These are phyloP conservation scores for Calvatia gigantea DNA, from an alignment of 768 basidiomycete genomes.

Conservation along the genomic window DNA sequence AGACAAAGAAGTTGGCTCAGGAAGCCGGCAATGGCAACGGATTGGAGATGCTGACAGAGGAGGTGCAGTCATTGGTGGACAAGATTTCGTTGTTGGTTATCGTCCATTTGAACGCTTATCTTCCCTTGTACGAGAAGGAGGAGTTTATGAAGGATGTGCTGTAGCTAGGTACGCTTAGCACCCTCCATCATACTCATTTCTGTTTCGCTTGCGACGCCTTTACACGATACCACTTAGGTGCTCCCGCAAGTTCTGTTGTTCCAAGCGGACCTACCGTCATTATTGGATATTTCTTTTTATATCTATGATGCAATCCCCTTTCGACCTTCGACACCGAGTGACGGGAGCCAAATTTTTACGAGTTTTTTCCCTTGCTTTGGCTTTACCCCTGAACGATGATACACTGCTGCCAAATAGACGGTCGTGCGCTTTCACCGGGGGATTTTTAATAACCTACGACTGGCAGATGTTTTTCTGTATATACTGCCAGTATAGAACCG, in stretches of 20 bases:
- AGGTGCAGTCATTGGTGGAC: slow-evolving; percentile 66
- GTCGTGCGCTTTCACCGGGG: background rate
- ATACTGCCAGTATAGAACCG: background rate
- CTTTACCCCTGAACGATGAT: background rate
- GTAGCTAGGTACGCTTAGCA: slow-evolving; percentile 5
- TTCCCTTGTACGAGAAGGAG: slow-evolving; percentile 72
- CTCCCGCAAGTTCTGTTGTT: too few relatives aligned
- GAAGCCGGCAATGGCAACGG: slow-evolving; percentile 43
- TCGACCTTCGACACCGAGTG: slow-evolving; percentile 1
- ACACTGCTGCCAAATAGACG: background rate
- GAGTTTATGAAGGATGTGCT: slow-evolving; percentile 35
- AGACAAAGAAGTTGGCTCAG: slow-evolving; percentile 14
- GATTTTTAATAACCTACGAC: background rate
- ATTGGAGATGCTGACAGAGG: slow-evolving; percentile 68
- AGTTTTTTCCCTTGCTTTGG: background rate
- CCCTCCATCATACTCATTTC: background rate
- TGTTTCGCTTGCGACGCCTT: background rate
- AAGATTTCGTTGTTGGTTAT: slow-evolving; percentile 68
- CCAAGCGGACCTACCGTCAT: background rate
- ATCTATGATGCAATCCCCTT: background rate
- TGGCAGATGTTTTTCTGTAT: background rate
- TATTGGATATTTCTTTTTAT: slow-evolving; percentile 1
- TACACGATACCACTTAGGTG: background rate
- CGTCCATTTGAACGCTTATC: slow-evolving; percentile 74
- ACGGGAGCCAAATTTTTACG: background rate